phyloP scores from a whole-genome alignment of 164 flowering plant genomes.

The Brasenia schreberi region DNA sequence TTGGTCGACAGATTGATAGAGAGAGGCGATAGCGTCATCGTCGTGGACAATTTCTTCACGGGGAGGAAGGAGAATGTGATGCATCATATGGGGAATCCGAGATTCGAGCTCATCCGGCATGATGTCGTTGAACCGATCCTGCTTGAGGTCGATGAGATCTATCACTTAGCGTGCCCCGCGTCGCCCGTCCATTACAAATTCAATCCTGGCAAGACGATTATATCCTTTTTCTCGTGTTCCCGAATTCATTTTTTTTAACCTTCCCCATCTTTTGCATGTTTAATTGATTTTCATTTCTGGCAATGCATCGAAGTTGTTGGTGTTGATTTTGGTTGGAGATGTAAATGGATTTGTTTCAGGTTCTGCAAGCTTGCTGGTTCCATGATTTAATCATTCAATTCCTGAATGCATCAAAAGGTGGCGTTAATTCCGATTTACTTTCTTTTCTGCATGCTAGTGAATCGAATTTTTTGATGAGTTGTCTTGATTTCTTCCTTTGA shows the following conservation, averaged over 20 bases:
- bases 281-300: no score
- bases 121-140: conserved; percentile 85
- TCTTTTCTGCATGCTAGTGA: neutral
- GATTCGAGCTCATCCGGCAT: conserved; percentile 80
- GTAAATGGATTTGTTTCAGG: neutral
- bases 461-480: neutral
- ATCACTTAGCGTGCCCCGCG: conserved; percentile 90
- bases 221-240: conserved; percentile 34
- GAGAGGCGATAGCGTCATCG: conserved; percentile 84
- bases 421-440: no score
- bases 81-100: conserved; percentile 84
- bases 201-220: conserved; percentile 93
- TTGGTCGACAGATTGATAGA: conserved; percentile 71
- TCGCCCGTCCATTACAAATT: conserved; percentile 90
- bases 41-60: conserved; percentile 87
- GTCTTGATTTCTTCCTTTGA: neutral
- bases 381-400: no score
- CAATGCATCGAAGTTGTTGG: no score
- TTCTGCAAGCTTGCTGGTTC: no score
- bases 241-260: neutral
- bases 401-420: no score
- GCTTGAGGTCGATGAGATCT: conserved; percentile 92
- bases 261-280: neutral
- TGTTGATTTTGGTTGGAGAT: no score
- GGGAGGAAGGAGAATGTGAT: conserved; percentile 81